phyloP scores from a whole-genome alignment of 1,284 basidiomycete species.

The Cryptococcus amylolentus region DNA sequence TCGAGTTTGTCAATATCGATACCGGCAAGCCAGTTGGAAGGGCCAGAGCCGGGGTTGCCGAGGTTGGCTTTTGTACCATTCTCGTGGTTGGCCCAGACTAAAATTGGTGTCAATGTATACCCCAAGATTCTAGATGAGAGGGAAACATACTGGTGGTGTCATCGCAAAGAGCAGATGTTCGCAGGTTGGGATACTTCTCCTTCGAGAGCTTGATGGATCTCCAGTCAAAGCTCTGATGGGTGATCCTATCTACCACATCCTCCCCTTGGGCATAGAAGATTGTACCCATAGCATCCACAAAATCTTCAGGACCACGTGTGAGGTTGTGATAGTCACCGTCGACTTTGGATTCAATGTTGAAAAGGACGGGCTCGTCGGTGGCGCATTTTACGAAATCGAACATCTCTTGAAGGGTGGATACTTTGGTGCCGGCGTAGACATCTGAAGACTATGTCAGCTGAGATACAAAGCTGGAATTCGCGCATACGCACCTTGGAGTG shows the following conservation, averaged over 20 bases:
- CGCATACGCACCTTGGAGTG: constrained; percentile 50
- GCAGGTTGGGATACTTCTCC: constrained; percentile 28
- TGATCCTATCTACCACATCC: constrained; percentile 34
- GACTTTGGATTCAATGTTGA: constrained; percentile 78
- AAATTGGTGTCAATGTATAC: background rate
- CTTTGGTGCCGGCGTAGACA: constrained; percentile 57
- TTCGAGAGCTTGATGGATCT: constrained; percentile 35
- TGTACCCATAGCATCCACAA: constrained; percentile 54
- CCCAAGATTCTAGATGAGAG: background rate
- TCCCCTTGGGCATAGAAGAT: constrained; percentile 16
- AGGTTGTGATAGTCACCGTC: constrained; percentile 58
- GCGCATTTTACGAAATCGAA: constrained; percentile 69
- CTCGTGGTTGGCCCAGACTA: constrained; percentile 25
- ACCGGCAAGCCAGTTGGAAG: constrained; percentile 36
- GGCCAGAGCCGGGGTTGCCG: constrained; percentile 31
- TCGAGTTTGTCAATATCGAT: constrained; percentile 35
- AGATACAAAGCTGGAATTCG: background rate
- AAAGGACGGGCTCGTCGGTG: constrained; percentile 55
- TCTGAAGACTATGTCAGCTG: constrained; percentile 7
- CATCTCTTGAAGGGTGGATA: constrained; percentile 68
- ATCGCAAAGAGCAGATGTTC: constrained; percentile 38
- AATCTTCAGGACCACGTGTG: constrained; percentile 62
- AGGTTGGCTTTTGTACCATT: constrained; percentile 28
- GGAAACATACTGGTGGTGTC: constrained; percentile 27
- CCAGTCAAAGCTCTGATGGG: constrained; percentile 45